Percentiles rank a stretch among this genome's conserved stretches.
phyloP scores from a whole-genome alignment of 306 rosid species.

The Dryas octopetala region DNA sequence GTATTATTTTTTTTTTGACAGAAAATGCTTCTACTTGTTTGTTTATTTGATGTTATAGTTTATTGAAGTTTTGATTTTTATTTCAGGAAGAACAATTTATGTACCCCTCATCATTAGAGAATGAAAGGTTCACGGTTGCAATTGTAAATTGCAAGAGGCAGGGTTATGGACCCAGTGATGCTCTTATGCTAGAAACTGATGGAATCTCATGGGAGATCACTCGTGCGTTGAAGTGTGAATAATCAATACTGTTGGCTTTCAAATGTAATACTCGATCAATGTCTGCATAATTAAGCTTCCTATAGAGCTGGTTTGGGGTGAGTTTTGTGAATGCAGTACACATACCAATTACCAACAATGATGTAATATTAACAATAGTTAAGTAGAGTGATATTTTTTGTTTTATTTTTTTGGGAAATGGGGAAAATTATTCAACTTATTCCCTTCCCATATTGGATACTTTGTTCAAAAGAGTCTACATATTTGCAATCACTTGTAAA shows the following conservation, averaged over 20 bases:
- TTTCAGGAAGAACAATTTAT: slow-evolving; percentile 88
- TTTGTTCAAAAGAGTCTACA: too few species aligned
- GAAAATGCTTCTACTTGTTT: background rate
- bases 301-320: too few species aligned
- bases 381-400: too few species aligned
- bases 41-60: background rate
- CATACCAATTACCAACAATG: too few species aligned
- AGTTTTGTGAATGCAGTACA: too few species aligned
- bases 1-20: background rate
- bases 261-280: background rate
- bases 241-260: slow-evolving; percentile 27
- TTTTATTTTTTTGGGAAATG: too few species aligned
- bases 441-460: too few species aligned
- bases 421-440: too few species aligned
- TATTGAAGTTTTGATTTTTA: background rate
- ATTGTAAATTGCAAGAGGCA: slow-evolving; percentile 53
- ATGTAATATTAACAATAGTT: too few species aligned
- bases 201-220: slow-evolving; percentile 78
- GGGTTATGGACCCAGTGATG: slow-evolving; percentile 24
- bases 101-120: slow-evolving; percentile 70
- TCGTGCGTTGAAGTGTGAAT: slow-evolving; percentile 68
- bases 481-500: too few species aligned
- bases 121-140: slow-evolving; percentile 80
- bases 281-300: too few species aligned
- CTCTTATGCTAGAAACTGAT: slow-evolving; percentile 37